Percentiles rank a stretch among this genome's conserved stretches.
phyloP scores from a whole-genome alignment of 768 basidiomycete genomes.

The Pisolithus tinctorius region DNA sequence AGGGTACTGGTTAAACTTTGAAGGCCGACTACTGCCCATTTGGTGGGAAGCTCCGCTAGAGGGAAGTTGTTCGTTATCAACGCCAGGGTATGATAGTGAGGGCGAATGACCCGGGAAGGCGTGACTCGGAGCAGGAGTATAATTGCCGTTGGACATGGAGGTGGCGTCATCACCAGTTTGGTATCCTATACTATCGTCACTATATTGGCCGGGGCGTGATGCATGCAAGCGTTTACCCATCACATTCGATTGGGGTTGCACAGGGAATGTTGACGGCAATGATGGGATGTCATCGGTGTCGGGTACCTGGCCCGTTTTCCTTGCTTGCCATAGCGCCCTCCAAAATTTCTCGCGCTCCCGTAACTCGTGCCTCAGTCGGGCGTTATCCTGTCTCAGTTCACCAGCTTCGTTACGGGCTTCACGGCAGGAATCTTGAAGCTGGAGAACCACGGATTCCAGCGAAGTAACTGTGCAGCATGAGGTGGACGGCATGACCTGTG shows the following conservation, averaged over 20 bases:
- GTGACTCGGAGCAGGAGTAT: constrained; percentile 32
- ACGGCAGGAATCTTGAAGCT: constrained; percentile 75
- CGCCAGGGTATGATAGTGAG: constrained; percentile 31
- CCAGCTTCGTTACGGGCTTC: constrained; percentile 54
- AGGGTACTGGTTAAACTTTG: constrained; percentile 49
- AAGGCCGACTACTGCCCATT: constrained; percentile 34
- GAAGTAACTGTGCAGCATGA: constrained; percentile 53
- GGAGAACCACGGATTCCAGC: constrained; percentile 76
- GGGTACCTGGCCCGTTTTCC: constrained; percentile 47
- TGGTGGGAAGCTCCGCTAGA: constrained; percentile 22
- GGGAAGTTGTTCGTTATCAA: constrained; percentile 28
- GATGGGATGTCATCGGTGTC: constrained; percentile 49
- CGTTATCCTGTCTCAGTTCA: constrained; percentile 62
- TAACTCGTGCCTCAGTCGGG: constrained; percentile 54
- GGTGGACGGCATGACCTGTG: constrained; percentile 8
- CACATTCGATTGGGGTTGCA: constrained; percentile 26
- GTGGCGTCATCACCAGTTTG: constrained; percentile 42
- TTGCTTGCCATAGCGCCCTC: constrained; percentile 61
- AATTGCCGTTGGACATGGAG: constrained; percentile 38
- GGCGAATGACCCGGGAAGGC: constrained; percentile 44
- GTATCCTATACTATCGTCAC: constrained; percentile 42
- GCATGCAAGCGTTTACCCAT: constrained; percentile 33
- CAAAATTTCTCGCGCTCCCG: constrained; percentile 72
- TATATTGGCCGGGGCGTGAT: constrained; percentile 30
- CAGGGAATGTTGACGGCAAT: constrained; percentile 37